Conservation (phyloP, 2,329 filamentous ascomycete genomes). For the Colletotrichum tabaci region DNA sequence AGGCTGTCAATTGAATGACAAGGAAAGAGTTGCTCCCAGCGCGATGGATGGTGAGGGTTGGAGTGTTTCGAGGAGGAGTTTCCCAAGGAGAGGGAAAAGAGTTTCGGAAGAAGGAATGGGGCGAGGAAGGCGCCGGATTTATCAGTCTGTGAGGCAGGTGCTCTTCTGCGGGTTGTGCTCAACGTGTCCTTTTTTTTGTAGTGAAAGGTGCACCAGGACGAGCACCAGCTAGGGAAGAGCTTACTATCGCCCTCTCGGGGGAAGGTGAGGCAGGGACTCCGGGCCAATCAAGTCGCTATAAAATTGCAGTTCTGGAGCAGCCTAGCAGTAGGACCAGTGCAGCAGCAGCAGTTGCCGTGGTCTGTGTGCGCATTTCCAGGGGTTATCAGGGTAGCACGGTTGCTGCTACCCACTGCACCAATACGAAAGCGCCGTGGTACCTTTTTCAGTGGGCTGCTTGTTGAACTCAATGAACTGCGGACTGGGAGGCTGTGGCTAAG, state of each 20-base stretch:
- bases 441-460: conserved; percentile 37
- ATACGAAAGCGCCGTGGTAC: conserved; percentile 23
- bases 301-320: conserved; percentile 19
- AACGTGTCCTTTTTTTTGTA: conserved; percentile 45
- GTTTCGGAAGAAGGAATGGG: conserved; percentile 42
- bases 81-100: conserved; percentile 39
- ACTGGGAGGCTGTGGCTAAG: conserved; percentile 29
- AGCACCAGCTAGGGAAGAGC: conserved; percentile 39
- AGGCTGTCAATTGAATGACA: conserved; percentile 40
- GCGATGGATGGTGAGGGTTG: conserved; percentile 31
- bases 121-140: conserved; percentile 41
- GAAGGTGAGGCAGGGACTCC: conserved; percentile 11
- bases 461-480: conserved; percentile 1
- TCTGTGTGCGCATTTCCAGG: conserved; percentile 16
- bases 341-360: conserved; percentile 25
- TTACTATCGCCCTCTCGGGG: conserved; percentile 24
- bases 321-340: conserved; percentile 21
- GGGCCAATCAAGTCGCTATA: conserved; percentile 22
- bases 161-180: conserved; percentile 35
- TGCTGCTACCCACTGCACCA: conserved; percentile 24
- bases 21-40: conserved; percentile 32
- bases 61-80: conserved; percentile 34
- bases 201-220: conserved; percentile 29
- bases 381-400: conserved; percentile 24
- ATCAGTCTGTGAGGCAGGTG: conserved; percentile 41